These are phyloP conservation scores for Pisolithus thermaeus DNA, from an alignment of 1,284 basidiomycete genomes.

Conservation along the genomic window DNA sequence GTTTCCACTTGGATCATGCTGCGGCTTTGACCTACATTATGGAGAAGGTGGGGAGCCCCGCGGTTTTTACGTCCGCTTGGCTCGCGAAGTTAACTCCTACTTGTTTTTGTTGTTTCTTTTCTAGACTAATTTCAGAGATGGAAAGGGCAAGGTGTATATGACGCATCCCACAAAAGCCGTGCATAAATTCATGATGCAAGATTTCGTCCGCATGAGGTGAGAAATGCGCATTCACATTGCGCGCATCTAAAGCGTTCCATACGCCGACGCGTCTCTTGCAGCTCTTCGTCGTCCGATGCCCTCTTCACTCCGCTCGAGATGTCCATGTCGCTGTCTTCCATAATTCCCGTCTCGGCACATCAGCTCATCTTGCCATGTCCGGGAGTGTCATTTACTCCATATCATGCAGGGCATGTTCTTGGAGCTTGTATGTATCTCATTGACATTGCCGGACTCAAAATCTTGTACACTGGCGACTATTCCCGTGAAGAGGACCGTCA, in stretches of 20 bases:
- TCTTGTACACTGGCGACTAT: constrained; percentile 97
- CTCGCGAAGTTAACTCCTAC: background rate
- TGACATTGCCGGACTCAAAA: constrained; percentile 92
- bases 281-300: constrained; percentile 68
- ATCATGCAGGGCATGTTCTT: constrained; percentile 96
- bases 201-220: constrained; percentile 92
- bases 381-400: constrained; percentile 93
- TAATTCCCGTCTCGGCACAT: constrained; percentile 93
- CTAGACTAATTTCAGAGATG: constrained; percentile 93
- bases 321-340: constrained; percentile 84
- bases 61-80: too few species aligned
- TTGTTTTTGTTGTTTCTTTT: constrained; percentile 5
- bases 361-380: constrained; percentile 92
- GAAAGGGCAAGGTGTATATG: constrained; percentile 98
- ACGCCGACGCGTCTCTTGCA: constrained; percentile 19
- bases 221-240: constrained; percentile 1
- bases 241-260: background rate
- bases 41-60: constrained; percentile 69
- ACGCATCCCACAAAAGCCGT: constrained; percentile 98
- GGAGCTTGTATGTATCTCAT: constrained; percentile 99
- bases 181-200: constrained; percentile 99
- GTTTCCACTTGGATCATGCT: constrained; percentile 97
- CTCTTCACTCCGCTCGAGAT: constrained; percentile 88
- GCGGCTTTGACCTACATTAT: constrained; percentile 96
- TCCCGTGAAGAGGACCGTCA: constrained; percentile 97